Evolutionary conservation across 1,139 yeast species (phyloP), one percentile per base, ranked within the genome.

Genomic region (Tardiomyces blankii): DNA sequence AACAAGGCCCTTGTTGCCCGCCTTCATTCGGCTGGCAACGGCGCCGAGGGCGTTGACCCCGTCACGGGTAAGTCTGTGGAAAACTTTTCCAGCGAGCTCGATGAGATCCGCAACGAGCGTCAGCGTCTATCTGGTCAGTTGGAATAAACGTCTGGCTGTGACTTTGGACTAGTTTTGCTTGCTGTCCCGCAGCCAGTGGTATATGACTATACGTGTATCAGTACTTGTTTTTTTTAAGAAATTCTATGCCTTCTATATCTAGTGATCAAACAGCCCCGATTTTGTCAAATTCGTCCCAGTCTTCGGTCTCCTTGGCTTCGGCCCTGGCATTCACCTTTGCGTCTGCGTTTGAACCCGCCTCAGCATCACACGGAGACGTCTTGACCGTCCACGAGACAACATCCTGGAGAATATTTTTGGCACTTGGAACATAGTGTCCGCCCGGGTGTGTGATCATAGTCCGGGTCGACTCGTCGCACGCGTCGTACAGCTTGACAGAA

Each of bases 361-460:
- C n/a, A n/a, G n/a, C 46, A 21, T 21, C 46, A 40, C n/a, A 44
- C 47, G 19, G 45, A 44, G 8, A 46, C 49, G 3, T 32, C 44
- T 16, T 44, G 39, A 55, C 50, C 25, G 82, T 67, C 85, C 87
- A 81, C 41, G 69, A 69, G 1, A 72, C 59, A 1, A 82, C 80
- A 49, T 79, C 76, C 40, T 73, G 74, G 1, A 82, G 74, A 58
- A 76, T 69, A 6, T 74, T 66, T 58, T 78, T 80, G 2, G 83
- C 74, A 53, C 82, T 82, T 5, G 95, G 95, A 14, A 85, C 89
- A 60, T 80, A 85, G 60, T 86, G 95, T 0, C 94, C 93, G 33
- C 95, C 95, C 1, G 89, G 84, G 60, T 86, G 95, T 50, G 70
- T 75, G 51, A 85, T 59, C 39, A 80, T 51, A 2, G 72, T 72